Evolutionary conservation across 805 yeast genomes (phyloP).

Genomic region (Clavispora santaluciae): DNA sequence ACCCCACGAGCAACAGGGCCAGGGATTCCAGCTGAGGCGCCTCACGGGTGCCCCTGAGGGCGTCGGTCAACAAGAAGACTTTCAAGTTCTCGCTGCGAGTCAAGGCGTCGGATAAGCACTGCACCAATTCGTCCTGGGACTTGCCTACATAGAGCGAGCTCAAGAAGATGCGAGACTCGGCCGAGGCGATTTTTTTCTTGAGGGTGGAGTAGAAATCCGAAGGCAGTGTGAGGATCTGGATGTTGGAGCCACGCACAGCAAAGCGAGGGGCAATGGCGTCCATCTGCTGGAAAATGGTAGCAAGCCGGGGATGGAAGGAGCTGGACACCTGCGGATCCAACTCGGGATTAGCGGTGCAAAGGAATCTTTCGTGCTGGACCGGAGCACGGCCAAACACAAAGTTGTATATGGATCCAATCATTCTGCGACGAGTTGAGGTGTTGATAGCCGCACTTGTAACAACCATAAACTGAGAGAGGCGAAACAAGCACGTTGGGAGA

Average conservation of each 20-base stretch:
- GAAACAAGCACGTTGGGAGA: not conserved
- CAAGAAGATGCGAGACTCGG: constrained; percentile 67
- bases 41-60: constrained; percentile 89
- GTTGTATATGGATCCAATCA: constrained; percentile 17
- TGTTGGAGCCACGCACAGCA: constrained; percentile 48
- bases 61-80: constrained; percentile 77
- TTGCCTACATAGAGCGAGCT: constrained; percentile 87
- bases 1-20: constrained; percentile 65
- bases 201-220: constrained; percentile 63
- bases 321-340: constrained; percentile 16
- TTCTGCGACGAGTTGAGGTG: constrained; percentile 10
- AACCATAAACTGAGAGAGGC: not conserved
- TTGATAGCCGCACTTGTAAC: not conserved
- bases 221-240: constrained; percentile 64
- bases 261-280: constrained; percentile 69
- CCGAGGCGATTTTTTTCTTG: constrained; percentile 55
- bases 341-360: constrained; percentile 26
- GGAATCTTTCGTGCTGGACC: constrained; percentile 8
- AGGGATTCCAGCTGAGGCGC: constrained; percentile 68
- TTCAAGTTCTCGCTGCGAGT: constrained; percentile 52
- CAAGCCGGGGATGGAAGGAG: constrained; percentile 41
- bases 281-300: constrained; percentile 44
- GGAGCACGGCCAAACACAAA: constrained; percentile 11
- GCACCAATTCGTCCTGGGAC: constrained; percentile 68
- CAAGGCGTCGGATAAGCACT: constrained; percentile 58